Evolutionary conservation across 179 eudicot genomes (phyloP), one percentile per base, ranked within the genome.

Genomic region (Silene noctiflora): DNA sequence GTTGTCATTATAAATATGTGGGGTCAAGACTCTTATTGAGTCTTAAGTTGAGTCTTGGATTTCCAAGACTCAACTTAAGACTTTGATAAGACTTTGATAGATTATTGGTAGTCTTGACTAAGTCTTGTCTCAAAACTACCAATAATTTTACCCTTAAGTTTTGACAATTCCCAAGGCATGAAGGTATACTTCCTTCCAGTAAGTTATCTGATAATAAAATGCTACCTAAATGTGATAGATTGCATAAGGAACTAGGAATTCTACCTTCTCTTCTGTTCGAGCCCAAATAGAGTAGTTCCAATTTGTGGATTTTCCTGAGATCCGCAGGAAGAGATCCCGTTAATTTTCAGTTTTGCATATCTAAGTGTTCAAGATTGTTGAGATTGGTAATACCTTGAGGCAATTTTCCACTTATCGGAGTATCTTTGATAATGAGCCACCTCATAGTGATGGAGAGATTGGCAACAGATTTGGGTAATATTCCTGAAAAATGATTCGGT

Each of bases 321-420:
- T 71, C 46, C 25, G 17, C 22, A n/a, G 80, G 69, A 42, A 77
- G 33, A 46, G 21, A 17, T 20, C 76, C 76, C n/a, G 70, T 60
- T 6, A 77, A 9, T 44, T 63, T 3, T 22, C 31, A 35, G 7
- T 19, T 16, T 0, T 0, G 0, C 35, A 71, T 25, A 1, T 0
- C 4, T 27, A 64, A 64, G 59, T 19, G 48, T 0, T 0, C 14
- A 46, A 25, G 27, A 72, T 71, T 12, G 35, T 12, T 25, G 24
- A 77, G 64, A 69, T 71, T 77, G 53, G 56, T 64, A 64, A 64
- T 64, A 12, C 42, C 68, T 25, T 4, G 19, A 64, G 68, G 68
- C 27, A 64, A 11, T 27, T n/a, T 13, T 64, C 68, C 68, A 64
- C 35, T 64, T 16, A 46, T 44, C 21, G 62, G 25, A 17, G 60